Conservation (phyloP, 2,329 filamentous ascomycete species). For the Apiospora phragmitis region DNA sequence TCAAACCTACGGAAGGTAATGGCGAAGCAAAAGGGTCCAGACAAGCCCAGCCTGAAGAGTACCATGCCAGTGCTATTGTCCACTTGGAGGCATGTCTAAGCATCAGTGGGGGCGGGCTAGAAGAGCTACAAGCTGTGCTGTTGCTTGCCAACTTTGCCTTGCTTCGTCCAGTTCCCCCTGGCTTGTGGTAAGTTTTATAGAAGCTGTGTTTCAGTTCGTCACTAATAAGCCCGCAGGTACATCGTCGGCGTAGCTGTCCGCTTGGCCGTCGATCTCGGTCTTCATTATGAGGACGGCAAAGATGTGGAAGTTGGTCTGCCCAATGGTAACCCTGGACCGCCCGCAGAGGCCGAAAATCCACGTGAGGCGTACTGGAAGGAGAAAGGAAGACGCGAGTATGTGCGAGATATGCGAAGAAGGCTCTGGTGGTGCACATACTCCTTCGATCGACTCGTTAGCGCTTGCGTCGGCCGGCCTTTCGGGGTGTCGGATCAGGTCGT, state of each 20-base stretch:
- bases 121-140: conserved; percentile 91
- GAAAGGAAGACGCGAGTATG: conserved; percentile 74
- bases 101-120: conserved; percentile 82
- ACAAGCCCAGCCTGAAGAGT: conserved; percentile 83
- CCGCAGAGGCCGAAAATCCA: conserved; percentile 26
- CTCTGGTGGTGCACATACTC: conserved; percentile 98
- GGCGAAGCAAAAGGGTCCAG: conserved; percentile 24
- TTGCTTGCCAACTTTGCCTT: conserved; percentile 89
- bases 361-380: conserved; percentile 45
- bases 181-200: conserved; percentile 67
- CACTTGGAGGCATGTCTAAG: conserved; percentile 87
- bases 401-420: conserved; percentile 80
- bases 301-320: conserved; percentile 61
- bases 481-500: conserved; percentile 96
- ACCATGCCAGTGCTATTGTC: conserved; percentile 91
- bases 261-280: conserved; percentile 83
- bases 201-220: conserved; percentile 13
- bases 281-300: conserved; percentile 89
- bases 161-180: conserved; percentile 85
- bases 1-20: conserved; percentile 38
- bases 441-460: conserved; percentile 90
- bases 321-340: conserved; percentile 29
- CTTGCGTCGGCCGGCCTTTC: conserved; percentile 89
- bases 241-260: conserved; percentile 93
- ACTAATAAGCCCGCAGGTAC: conserved; percentile 52